Base-by-base conservation (phyloP, 352 stramenopile species). In the Globisporangium yorkense region DNA sequence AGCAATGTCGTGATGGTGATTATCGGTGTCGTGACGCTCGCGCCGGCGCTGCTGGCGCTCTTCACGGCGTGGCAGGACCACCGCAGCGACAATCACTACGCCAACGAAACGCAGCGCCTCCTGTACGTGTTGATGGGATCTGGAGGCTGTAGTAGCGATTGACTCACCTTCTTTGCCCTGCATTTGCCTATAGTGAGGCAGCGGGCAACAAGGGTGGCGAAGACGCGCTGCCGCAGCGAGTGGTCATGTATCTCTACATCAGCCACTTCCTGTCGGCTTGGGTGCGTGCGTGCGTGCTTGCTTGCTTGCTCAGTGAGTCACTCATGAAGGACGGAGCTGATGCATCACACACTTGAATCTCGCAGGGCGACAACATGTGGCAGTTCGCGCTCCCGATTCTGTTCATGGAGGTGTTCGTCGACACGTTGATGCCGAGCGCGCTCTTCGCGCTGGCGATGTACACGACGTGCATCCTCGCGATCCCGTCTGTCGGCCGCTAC, bases 381-480 rank as follows among this genome's bases (percentile, higher is more conserved):
- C 71, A 80, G 39, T 91, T 93, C 59, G 80, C 83, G 4, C 74
- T 90, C 10, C 83, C 83, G 51, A 80, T 93, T 37, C 60, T 93
- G 48, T 91, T 93, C 65, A 93, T 93, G 74, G 83, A 93, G 49
- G 80, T 93, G 55, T 93, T 93, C 46, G 75, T 89, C 51, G 79
- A 90, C 46, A 92, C 83, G 39, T 56, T 92, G 43, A 63, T 94
- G 31, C 84, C 83, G 6, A 94, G 80, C 50, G 80, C 83, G 0
- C 69, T 69, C 27, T 94, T 91, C 66, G 80, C 80, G 41, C 65
- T 89, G 18, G 74, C 70, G 44, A 88, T 90, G 67, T 90, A 92
- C 66, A 67, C 85, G 29, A 72, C 83, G 9, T 88, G 82, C 45
- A 80, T 94, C 52, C 56, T 83, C 54, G 74, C 77, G 40, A 84